These are phyloP conservation scores for Oryza nivara DNA, from an alignment of 176 grass and related monocot genomes.

Conservation along the genomic window DNA sequence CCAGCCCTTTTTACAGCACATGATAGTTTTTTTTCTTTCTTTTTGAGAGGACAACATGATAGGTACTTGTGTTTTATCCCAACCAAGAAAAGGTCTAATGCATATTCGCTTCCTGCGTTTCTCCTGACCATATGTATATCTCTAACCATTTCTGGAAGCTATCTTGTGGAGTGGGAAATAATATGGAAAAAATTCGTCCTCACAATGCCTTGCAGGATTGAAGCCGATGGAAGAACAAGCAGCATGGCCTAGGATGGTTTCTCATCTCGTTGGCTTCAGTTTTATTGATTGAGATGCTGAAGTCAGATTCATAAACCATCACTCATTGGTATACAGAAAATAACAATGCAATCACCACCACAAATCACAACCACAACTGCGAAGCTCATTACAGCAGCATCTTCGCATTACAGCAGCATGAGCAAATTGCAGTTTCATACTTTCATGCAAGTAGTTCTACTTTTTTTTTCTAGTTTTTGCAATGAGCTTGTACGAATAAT, in stretches of 20 bases:
- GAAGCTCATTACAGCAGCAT: neutral
- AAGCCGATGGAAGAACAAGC: slow-evolving; percentile 12
- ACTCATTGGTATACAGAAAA: neutral
- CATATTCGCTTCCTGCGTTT: neutral
- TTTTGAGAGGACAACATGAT: too few species aligned
- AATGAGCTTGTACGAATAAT: neutral
- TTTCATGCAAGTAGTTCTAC: neutral
- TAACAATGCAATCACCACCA: neutral
- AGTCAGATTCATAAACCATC: neutral
- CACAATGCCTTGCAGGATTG: neutral
- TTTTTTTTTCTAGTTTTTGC: neutral
- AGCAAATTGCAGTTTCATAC: neutral
- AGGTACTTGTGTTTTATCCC: neutral
- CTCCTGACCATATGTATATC: slow-evolving; percentile 2
- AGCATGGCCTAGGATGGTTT: slow-evolving; percentile 19
- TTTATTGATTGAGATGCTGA: slow-evolving; percentile 21
- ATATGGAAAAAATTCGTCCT: neutral
- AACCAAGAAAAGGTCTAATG: neutral
- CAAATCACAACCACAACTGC: neutral
- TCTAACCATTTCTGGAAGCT: neutral
- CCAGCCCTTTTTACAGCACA: neutral
- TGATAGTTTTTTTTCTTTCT: too few species aligned
- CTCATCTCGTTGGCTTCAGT: slow-evolving; percentile 13
- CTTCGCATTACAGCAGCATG: neutral
- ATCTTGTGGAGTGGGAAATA: neutral